These are phyloP conservation scores for Nyctanthes arbortristis DNA, from an alignment of 257 asterid species.

Conservation along the genomic window DNA sequence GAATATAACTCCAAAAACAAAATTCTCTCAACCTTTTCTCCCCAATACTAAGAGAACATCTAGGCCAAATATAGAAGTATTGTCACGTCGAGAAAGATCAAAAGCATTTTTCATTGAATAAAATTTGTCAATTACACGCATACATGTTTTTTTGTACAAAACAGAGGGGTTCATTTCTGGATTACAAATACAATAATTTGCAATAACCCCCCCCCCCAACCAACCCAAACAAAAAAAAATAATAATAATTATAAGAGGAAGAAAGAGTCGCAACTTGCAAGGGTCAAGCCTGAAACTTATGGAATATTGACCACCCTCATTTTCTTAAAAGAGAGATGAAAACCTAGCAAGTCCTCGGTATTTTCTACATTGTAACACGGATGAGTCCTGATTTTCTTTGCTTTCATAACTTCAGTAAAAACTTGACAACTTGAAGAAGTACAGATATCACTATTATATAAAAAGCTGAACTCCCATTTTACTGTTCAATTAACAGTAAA, in stretches of 20 bases:
- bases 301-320: not conserved
- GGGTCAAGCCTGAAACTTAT: not conserved
- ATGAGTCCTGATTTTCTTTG: not conserved
- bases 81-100: not conserved
- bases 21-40: not conserved
- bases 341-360: not conserved
- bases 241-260: too few relatives aligned
- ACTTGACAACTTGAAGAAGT: not conserved
- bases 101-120: not conserved
- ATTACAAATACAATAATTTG: too few relatives aligned
- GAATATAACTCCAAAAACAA: not conserved
- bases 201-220: not conserved
- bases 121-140: not conserved
- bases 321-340: not conserved
- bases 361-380: not conserved
- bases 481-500: too few relatives aligned
- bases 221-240: not conserved
- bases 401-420: not conserved
- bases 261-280: not conserved
- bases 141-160: not conserved
- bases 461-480: too few relatives aligned
- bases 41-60: not conserved
- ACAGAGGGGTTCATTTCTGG: not conserved
- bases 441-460: too few relatives aligned
- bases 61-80: not conserved